These are phyloP conservation scores for Salix exigua DNA, from an alignment of 345 rosid genomes.

Conservation along the genomic window DNA sequence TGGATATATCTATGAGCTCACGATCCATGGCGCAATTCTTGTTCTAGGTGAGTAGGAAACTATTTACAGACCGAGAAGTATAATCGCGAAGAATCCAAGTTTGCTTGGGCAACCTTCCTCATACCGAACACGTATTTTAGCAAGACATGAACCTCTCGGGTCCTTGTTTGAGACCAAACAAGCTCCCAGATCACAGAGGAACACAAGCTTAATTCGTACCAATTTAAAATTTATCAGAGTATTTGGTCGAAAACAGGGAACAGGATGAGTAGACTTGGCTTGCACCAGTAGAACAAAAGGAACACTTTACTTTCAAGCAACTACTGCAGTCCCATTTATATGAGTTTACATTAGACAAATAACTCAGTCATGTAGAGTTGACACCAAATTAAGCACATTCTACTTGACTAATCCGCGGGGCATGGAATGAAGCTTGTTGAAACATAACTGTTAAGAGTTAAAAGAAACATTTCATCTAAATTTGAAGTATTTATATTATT, in stretches of 20 bases:
- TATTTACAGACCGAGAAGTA: constrained; percentile 68
- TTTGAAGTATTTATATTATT: too few relatives aligned
- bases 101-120: constrained; percentile 76
- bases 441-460: constrained; percentile 47
- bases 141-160: constrained; percentile 28
- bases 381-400: constrained; percentile 45
- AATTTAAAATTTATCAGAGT: too few relatives aligned
- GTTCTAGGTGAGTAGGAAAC: constrained; percentile 71
- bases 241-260: not conserved
- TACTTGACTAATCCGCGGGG: constrained; percentile 36
- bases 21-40: constrained; percentile 91
- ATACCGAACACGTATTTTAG: constrained; percentile 40
- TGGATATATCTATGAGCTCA: constrained; percentile 92
- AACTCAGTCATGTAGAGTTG: constrained; percentile 61
- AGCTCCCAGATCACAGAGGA: constrained; percentile 49
- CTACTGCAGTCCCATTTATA: constrained; percentile 61
- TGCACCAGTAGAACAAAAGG: constrained; percentile 44
- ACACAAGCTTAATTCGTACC: not conserved
- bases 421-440: constrained; percentile 48
- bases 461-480: too few relatives aligned
- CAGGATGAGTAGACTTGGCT: constrained; percentile 2
- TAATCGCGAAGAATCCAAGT: constrained; percentile 62
- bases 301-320: constrained; percentile 58
- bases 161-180: constrained; percentile 43
- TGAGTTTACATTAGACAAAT: constrained; percentile 10